phyloP scores from a whole-genome alignment of 805 yeast species.

The Candida tammaniensis region DNA sequence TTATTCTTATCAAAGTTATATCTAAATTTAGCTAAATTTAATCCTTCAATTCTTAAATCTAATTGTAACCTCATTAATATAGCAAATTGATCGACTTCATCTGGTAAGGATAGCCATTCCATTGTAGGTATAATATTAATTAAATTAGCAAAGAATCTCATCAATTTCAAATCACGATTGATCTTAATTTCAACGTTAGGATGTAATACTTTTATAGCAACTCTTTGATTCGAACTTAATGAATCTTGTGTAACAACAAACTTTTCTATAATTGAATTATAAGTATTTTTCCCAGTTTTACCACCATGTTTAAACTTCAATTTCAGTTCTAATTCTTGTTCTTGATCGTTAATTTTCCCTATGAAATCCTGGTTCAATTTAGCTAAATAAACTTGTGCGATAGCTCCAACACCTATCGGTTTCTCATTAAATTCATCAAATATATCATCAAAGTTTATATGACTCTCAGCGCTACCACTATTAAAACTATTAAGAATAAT shows the following conservation, averaged over 20 bases:
- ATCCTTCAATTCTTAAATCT: slow-evolving; percentile 86
- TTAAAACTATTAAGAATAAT: slow-evolving; percentile 62
- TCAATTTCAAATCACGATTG: slow-evolving; percentile 76
- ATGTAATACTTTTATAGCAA: slow-evolving; percentile 90
- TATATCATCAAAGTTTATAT: slow-evolving; percentile 60
- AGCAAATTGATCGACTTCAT: slow-evolving; percentile 87
- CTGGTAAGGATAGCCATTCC: slow-evolving; percentile 97
- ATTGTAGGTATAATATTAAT: slow-evolving; percentile 82
- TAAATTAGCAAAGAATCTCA: slow-evolving; percentile 72
- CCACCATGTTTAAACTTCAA: slow-evolving; percentile 12
- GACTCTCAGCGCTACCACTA: neutral
- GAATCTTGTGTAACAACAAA: slow-evolving; percentile 35
- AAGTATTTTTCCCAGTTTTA: slow-evolving; percentile 11
- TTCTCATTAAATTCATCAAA: slow-evolving; percentile 72
- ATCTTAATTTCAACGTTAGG: slow-evolving; percentile 76
- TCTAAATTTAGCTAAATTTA: slow-evolving; percentile 70
- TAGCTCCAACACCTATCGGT: slow-evolving; percentile 97
- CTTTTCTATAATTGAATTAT: slow-evolving; percentile 24
- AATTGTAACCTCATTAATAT: slow-evolving; percentile 83
- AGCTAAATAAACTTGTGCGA: slow-evolving; percentile 91
- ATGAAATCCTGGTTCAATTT: slow-evolving; percentile 49
- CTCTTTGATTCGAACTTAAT: slow-evolving; percentile 49
- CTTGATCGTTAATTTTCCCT: slow-evolving; percentile 29
- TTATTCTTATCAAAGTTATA: slow-evolving; percentile 56
- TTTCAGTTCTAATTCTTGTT: slow-evolving; percentile 17